Percentiles rank a stretch among this genome's conserved stretches.
These are phyloP conservation scores for Hirschioporus abietinus DNA, from an alignment of 768 basidiomycete species.

Conservation along the genomic window DNA sequence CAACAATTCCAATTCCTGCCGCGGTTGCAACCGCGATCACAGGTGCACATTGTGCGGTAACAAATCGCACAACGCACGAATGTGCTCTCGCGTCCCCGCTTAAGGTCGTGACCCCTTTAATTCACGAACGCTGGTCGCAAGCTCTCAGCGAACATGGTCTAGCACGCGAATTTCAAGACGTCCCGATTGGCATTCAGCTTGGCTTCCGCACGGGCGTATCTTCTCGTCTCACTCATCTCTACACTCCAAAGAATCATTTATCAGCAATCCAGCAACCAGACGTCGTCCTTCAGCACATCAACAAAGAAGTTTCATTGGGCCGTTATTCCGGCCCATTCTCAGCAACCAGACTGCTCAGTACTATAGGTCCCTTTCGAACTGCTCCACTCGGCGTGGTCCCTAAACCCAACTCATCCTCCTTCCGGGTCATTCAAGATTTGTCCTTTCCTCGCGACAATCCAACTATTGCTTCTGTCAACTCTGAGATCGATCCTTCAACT, in stretches of 20 bases:
- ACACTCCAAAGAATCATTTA: not conserved
- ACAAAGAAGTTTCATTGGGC: not conserved
- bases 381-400: not conserved
- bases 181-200: not conserved
- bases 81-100: not conserved
- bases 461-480: not conserved
- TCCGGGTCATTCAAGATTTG: not conserved
- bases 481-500: not conserved
- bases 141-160: not conserved
- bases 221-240: not conserved
- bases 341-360: not conserved
- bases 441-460: not conserved
- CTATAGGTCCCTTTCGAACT: not conserved
- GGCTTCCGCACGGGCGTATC: not conserved
- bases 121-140: not conserved
- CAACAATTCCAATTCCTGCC: no score
- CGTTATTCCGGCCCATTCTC: not conserved
- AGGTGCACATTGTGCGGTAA: no score
- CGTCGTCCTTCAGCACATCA: not conserved
- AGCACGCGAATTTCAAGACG: not conserved
- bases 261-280: not conserved
- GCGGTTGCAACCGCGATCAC: no score
- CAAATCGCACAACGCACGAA: no score
- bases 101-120: not conserved
- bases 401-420: not conserved